Percentiles rank a stretch among this genome's conserved stretches.
Conservation (phyloP, 441 rosid species). For the Raphanus hybrid region DNA sequence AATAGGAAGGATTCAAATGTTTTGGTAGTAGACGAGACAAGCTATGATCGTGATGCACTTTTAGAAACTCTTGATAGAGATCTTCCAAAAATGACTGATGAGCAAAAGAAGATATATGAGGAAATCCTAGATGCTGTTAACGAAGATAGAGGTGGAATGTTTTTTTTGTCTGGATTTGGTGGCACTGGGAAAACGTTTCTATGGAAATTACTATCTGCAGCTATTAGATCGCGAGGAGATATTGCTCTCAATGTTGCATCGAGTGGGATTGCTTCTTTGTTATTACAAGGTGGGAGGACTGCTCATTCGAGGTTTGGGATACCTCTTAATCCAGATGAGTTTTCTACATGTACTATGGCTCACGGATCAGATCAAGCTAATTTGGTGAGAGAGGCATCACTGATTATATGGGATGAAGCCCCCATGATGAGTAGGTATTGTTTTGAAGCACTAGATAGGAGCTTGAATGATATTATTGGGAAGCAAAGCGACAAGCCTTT, state of each 20-base stretch:
- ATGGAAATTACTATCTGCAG: background rate
- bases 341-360: background rate
- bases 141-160: background rate
- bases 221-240: background rate
- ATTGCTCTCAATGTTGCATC: background rate
- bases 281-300: background rate
- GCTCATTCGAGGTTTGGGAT: background rate
- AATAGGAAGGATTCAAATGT: background rate
- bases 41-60: background rate
- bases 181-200: background rate
- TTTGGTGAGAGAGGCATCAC: background rate
- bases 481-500: background rate
- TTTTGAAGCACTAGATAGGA: background rate
- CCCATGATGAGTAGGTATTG: background rate
- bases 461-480: background rate
- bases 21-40: background rate
- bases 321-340: background rate
- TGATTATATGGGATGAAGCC: background rate
- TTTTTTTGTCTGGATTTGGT: background rate
- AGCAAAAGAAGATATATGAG: background rate
- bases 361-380: background rate
- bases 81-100: background rate
- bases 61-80: background rate
- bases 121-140: background rate
- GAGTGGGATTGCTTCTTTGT: background rate